Conservation (phyloP, 495 filamentous ascomycete genomes). For the Aspergillus saccharolyticus region DNA sequence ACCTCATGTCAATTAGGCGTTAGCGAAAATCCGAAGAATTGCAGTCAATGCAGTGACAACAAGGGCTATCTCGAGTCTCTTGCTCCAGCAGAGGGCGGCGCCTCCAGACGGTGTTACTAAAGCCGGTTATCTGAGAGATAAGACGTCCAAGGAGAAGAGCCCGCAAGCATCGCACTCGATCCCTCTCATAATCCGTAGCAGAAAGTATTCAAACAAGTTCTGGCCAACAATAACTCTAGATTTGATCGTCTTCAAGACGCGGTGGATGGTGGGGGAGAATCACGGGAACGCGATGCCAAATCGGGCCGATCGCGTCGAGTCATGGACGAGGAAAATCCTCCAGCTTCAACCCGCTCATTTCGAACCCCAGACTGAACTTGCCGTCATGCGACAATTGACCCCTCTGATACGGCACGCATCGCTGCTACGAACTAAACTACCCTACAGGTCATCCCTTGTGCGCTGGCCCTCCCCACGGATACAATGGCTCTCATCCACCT, state of each 20-base stretch:
- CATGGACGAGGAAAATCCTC: conserved; percentile 8
- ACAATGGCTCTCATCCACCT: conserved; percentile 34
- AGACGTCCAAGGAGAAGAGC: too few species aligned
- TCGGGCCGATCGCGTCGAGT: conserved; percentile 6
- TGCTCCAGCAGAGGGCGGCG: not conserved
- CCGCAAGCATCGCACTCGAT: too few species aligned
- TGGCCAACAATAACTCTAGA: not conserved
- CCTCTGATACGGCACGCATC: conserved; percentile 8
- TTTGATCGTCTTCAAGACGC: not conserved
- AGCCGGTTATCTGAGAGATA: too few species aligned
- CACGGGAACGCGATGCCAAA: conserved; percentile 11
- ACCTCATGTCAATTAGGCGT: not conserved
- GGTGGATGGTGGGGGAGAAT: conserved; percentile 9
- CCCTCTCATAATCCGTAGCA: not conserved
- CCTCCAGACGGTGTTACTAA: too few species aligned
- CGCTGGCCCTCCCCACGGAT: conserved; percentile 7
- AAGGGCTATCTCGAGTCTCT: not conserved
- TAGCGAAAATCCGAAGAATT: not conserved
- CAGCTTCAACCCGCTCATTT: not conserved
- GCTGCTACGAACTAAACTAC: not conserved
- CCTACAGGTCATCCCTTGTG: not conserved
- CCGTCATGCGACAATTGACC: conserved; percentile 20
- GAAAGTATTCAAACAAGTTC: not conserved
- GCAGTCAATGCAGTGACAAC: not conserved
- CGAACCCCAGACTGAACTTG: not conserved